Evolutionary conservation across 768 basidiomycete genomes (phyloP), one percentile per base, ranked within the genome.

Genomic region (Lentinula detonsa): DNA sequence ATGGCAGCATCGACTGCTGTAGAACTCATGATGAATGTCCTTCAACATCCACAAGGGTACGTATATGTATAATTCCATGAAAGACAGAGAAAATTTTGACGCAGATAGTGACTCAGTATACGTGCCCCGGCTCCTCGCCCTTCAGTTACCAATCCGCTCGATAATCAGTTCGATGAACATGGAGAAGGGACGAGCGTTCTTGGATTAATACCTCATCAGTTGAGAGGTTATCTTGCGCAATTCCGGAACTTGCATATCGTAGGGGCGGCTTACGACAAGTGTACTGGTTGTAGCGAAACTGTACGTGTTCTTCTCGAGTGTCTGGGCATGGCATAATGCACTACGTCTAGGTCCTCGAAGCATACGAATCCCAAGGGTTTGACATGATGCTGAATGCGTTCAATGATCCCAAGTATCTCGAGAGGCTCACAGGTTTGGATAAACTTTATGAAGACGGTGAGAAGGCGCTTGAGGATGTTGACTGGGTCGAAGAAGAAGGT

Each of bases 1-100:
- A 93, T 98, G 56, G 97, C 97, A 0, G 85, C 91, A 1, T 88
- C 95, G 0, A 91, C 90, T 0, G 95, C 94, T 0, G 96, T 98
- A 1, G 97, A 99, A 71, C 78, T 99, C 8, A 82, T 98, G 23
- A 87, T 92, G 1, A 91, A 93, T 0, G 74, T 97, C 3, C 66
- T 98, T 7, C 95, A 98, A 68, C 95, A 98, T 75, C 92, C 94
- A 0, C 78, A 87, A 21, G 90, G 93, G 93, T 95, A 68, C 51
- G 79, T 69, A 3, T 16, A 28, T 28, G 28, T 28, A 28, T 28
- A 28, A 28, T 28, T 28, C 28, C 28, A 28, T 15, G 43, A 46
- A 40, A 56, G 45, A 11, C 2, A 28, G 1, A 9, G 4, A 42
- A 23, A 4, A 15, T 40, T n/a, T 48, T 28, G 39, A 23, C n/a